Evolutionary conservation across 1,139 yeast genomes (phyloP), one percentile per base, ranked within the genome.

Genomic region (Scheffersomyces segobiensis): DNA sequence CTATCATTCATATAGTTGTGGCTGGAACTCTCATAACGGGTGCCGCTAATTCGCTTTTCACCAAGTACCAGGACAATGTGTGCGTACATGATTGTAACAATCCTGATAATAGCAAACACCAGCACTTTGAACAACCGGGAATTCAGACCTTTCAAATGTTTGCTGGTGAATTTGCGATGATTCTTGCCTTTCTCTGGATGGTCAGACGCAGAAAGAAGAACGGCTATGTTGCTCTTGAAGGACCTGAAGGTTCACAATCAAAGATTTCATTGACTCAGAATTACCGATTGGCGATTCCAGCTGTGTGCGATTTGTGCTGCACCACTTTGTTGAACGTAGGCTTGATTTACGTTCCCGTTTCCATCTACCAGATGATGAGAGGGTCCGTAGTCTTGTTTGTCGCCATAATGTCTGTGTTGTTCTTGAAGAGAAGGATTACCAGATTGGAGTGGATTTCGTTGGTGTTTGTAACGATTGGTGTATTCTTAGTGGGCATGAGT

Each of bases 61-160:
- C 95, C 54, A 91, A 91, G 71, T 87, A 75, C 68, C 96, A 90
- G 69, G 96, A 90, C 69, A 85, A 87, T 70, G 93, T 88, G 67
- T 88, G 93, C 73, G 89, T 89, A 3, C 76, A 71, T 24, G 75
- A 87, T 65, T 87, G 93, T 68, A 72, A 73, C 48, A 78, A 76
- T 52, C 82, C 85, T 1, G 79, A 76, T 51, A 61, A 70, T 3
- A 64, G 76, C 3, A 71, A 74, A 18, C 83, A 78, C 55, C 70
- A 73, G 52, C 72, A 76, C 60, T 90, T 89, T 67, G 90, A 89
- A 64, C 95, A 90, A 71, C 96, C 96, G 0, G 93, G 88, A 3
- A 73, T 90, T 52, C 96, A 90, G 69, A 88, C 96, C 0, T 76
- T 88, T 42, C 96, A 90, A 71, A 90, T 90, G 96, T 90, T 90